phyloP scores from a whole-genome alignment of 1,284 basidiomycete genomes.

The Heterobasidion irregulare region DNA sequence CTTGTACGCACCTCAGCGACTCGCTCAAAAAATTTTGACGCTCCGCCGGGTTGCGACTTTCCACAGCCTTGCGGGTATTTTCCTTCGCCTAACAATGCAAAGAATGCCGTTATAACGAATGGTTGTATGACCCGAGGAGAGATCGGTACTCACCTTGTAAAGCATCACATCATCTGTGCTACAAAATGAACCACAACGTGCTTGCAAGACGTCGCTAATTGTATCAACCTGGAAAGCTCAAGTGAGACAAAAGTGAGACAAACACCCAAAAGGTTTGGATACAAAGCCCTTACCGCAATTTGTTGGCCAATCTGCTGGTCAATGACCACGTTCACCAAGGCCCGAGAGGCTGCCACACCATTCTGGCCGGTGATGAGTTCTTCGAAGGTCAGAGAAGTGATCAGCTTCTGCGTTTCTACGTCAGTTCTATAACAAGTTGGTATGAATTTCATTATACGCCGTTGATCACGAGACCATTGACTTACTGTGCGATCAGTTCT shows the following conservation, averaged over 20 bases:
- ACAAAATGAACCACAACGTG: constrained; percentile 95
- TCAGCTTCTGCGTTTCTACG: constrained; percentile 54
- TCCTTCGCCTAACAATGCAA: constrained; percentile 70
- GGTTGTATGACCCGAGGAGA: not conserved
- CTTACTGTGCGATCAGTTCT: constrained; percentile 78
- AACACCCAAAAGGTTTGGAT: too few species aligned
- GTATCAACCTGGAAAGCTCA: constrained; percentile 72
- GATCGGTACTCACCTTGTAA: constrained; percentile 67
- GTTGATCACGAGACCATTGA: constrained; percentile 6
- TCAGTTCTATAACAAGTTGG: constrained; percentile 45
- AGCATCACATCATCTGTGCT: constrained; percentile 97
- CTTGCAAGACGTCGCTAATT: constrained; percentile 90
- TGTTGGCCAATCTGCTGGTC: constrained; percentile 97
- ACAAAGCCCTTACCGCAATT: constrained; percentile 62
- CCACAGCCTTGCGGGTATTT: constrained; percentile 84
- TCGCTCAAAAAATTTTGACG: constrained; percentile 72
- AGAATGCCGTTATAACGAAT: too few species aligned
- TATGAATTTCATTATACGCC: not conserved
- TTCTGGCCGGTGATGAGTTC: constrained; percentile 77
- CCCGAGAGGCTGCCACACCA: constrained; percentile 78
- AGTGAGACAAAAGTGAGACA: not conserved
- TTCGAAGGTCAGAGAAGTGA: constrained; percentile 72
- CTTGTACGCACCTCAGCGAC: constrained; percentile 51
- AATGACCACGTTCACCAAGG: constrained; percentile 92
- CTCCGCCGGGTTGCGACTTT: constrained; percentile 67